Conservation (phyloP, 2,329 filamentous ascomycete genomes). For the Penicillium olsonii region DNA sequence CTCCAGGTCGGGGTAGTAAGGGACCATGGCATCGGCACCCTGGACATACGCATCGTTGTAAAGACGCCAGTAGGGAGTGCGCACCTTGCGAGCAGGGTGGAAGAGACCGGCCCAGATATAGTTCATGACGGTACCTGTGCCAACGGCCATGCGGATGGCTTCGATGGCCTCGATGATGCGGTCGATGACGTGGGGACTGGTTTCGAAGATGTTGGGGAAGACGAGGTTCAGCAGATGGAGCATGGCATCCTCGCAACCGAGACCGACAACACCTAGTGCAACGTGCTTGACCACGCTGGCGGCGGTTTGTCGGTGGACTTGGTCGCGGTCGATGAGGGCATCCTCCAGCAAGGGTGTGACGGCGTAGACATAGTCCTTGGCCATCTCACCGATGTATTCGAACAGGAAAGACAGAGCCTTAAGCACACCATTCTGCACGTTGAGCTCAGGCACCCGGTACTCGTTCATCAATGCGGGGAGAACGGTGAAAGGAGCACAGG, state of each 20-base stretch:
- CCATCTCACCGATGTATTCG: conserved; percentile 99
- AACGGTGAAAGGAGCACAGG: conserved; percentile 96
- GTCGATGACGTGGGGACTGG: conserved; percentile 96
- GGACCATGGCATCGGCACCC: conserved; percentile 89
- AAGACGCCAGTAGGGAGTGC: conserved; percentile 91
- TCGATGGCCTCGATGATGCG: conserved; percentile 97
- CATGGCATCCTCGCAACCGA: conserved; percentile 98
- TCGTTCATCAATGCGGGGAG: conserved; percentile 99
- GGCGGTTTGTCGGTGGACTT: conserved; percentile 95
- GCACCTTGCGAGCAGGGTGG: conserved; percentile 92
- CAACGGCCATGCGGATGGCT: conserved; percentile 89
- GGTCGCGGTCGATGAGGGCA: conserved; percentile 94
- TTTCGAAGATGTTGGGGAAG: conserved; percentile 97
- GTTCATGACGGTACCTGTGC: conserved; percentile 90
- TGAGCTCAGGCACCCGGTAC: conserved; percentile 95
- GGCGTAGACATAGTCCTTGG: conserved; percentile 98
- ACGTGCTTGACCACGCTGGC: conserved; percentile 98
- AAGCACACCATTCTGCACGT: conserved; percentile 97
- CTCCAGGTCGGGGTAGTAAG: conserved; percentile 86
- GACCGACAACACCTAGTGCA: conserved; percentile 91
- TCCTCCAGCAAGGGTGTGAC: conserved; percentile 95
- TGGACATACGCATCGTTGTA: conserved; percentile 98
- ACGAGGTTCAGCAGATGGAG: conserved; percentile 93
- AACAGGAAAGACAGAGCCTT: conserved; percentile 97
- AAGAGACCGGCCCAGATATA: conserved; percentile 98